A percentile compares a stretch with the other conserved stretches of the same genome.
Conservation (phyloP, 1,284 basidiomycete species). For the Anthracocystis panici-leucophaei region DNA sequence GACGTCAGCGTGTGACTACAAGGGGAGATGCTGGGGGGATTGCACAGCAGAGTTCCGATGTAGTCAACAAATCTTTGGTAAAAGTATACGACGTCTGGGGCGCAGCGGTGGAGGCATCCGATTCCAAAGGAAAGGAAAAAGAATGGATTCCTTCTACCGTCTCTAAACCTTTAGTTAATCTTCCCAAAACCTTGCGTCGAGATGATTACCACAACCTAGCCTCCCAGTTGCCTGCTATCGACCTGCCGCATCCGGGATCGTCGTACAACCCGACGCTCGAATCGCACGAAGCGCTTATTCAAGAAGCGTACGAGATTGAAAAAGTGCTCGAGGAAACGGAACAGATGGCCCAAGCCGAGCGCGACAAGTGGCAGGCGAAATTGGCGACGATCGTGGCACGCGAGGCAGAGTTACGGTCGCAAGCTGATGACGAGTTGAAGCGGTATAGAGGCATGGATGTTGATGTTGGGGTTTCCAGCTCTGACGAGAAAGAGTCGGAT, state of each 20-base stretch:
- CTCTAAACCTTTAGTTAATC: conserved; percentile 21
- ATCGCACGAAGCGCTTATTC: conserved; percentile 81
- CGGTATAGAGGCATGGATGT: conserved; percentile 51
- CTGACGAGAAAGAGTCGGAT: not conserved
- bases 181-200: conserved; percentile 37
- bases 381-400: conserved; percentile 39
- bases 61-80: conserved; percentile 29
- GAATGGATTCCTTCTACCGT: conserved; percentile 24
- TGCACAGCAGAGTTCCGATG: conserved; percentile 17
- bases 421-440: conserved; percentile 29
- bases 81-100: conserved; percentile 48
- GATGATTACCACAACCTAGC: conserved; percentile 38
- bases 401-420: conserved; percentile 27
- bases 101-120: not conserved
- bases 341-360: conserved; percentile 63
- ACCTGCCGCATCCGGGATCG: conserved; percentile 83
- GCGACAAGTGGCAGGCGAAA: conserved; percentile 28
- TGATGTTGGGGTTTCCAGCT: conserved; percentile 28
- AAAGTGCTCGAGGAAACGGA: conserved; percentile 75
- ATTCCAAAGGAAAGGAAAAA: conserved; percentile 34
- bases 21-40: conserved; percentile 29
- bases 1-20: conserved; percentile 23
- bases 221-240: conserved; percentile 74
- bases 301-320: conserved; percentile 78
- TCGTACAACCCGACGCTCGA: conserved; percentile 92